phyloP scores from a whole-genome alignment of 225 moss, liverwort and hornwort genomes.

The Climacium dendroides region DNA sequence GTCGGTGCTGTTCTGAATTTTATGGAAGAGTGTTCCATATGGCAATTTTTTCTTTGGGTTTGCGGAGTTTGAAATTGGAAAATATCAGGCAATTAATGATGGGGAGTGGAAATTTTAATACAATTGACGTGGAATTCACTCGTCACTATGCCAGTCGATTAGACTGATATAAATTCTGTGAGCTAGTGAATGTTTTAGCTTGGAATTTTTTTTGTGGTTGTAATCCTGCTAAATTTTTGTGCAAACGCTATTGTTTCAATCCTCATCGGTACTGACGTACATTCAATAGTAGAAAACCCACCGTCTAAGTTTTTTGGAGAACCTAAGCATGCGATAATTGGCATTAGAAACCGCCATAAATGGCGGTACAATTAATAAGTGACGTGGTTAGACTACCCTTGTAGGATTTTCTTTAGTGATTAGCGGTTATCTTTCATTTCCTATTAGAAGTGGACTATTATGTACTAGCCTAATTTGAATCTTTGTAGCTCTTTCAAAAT shows the following conservation, averaged over 20 bases:
- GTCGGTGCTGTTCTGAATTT: conserved; percentile 2
- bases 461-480: background rate
- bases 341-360: background rate
- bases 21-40: background rate
- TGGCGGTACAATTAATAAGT: background rate
- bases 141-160: background rate
- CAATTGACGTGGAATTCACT: background rate
- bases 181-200: background rate
- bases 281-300: background rate
- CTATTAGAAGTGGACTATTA: background rate
- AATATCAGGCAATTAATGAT: background rate
- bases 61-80: background rate
- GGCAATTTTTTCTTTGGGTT: background rate
- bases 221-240: background rate
- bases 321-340: background rate
- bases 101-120: background rate
- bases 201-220: background rate
- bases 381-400: background rate
- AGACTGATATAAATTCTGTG: background rate
- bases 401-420: background rate
- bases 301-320: background rate
- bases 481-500: background rate
- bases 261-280: no score
- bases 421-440: background rate
- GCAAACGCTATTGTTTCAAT: no score